phyloP scores from a whole-genome alignment of 495 filamentous ascomycete species.

The Aspergillus sparsus region DNA sequence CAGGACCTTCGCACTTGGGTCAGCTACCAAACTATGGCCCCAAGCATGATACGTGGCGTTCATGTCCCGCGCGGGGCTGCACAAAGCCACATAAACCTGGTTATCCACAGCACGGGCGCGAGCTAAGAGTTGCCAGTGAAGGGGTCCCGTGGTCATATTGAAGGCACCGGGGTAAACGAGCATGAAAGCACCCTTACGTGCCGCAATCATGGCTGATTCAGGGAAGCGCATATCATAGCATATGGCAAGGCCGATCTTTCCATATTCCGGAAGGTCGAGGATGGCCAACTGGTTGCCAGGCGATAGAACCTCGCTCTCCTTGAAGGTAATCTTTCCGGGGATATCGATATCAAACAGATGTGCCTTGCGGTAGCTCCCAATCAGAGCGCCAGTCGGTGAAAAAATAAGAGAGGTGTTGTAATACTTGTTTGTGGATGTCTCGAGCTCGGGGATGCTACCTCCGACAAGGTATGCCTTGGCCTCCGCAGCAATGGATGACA shows the following conservation, averaged over 20 bases:
- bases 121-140: slow-evolving; percentile 88
- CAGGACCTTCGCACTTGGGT: slow-evolving; percentile 85
- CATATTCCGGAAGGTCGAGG: slow-evolving; percentile 82
- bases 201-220: slow-evolving; percentile 87
- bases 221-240: slow-evolving; percentile 98
- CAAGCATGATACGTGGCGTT: slow-evolving; percentile 80
- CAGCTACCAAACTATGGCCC: slow-evolving; percentile 85
- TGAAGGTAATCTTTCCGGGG: slow-evolving; percentile 88
- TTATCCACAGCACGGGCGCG: slow-evolving; percentile 89
- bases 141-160: slow-evolving; percentile 85
- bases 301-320: slow-evolving; percentile 82
- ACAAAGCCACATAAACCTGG: slow-evolving; percentile 90
- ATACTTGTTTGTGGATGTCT: slow-evolving; percentile 64
- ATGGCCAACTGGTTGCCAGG: slow-evolving; percentile 81
- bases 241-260: slow-evolving; percentile 81
- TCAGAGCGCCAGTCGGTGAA: slow-evolving; percentile 68
- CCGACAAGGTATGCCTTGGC: slow-evolving; percentile 79
- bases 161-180: slow-evolving; percentile 94
- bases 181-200: slow-evolving; percentile 77
- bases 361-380: slow-evolving; percentile 87
- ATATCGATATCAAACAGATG: slow-evolving; percentile 99
- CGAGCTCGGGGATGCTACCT: slow-evolving; percentile 87
- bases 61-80: slow-evolving; percentile 84
- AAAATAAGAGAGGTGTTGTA: slow-evolving; percentile 93
- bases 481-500: slow-evolving; percentile 75